phyloP scores from a whole-genome alignment of 164 flowering plant species.

The Amborella trichopoda region DNA sequence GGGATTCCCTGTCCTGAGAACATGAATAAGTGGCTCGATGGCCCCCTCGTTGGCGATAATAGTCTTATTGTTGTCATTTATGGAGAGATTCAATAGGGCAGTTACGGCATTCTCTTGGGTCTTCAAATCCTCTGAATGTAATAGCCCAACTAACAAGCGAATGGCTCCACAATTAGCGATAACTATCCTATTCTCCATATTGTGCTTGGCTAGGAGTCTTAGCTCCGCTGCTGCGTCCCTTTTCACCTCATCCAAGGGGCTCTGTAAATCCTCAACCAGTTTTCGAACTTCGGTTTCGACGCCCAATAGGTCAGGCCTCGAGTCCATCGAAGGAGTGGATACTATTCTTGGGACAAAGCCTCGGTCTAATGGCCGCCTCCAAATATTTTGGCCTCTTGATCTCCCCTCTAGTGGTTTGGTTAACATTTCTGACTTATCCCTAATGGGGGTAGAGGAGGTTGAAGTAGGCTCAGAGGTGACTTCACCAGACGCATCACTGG shows the following conservation, averaged over 20 bases:
- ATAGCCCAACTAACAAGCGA: constrained; percentile 56
- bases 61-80: constrained; percentile 76
- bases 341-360: constrained; percentile 8
- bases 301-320: constrained; percentile 11
- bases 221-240: constrained; percentile 88
- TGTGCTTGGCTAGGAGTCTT: constrained; percentile 73
- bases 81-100: constrained; percentile 87
- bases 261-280: constrained; percentile 9
- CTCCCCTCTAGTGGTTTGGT: background rate
- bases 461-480: constrained; percentile 1
- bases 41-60: constrained; percentile 76
- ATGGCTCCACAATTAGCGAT: constrained; percentile 91
- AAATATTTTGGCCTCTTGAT: constrained; percentile 4
- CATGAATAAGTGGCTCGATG: constrained; percentile 74
- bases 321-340: constrained; percentile 3
- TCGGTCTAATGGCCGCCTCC: constrained; percentile 9
- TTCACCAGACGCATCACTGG: constrained; percentile 6
- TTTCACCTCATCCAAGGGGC: constrained; percentile 31
- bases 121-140: constrained; percentile 54
- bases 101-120: constrained; percentile 98
- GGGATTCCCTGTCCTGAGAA: constrained; percentile 67
- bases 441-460: background rate
- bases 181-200: constrained; percentile 64
- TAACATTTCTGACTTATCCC: constrained; percentile 1
- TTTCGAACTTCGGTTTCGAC: constrained; percentile 23